Evolutionary conservation across 2,329 filamentous ascomycete species (phyloP).

Genomic region (Orbilia brochopaga): DNA sequence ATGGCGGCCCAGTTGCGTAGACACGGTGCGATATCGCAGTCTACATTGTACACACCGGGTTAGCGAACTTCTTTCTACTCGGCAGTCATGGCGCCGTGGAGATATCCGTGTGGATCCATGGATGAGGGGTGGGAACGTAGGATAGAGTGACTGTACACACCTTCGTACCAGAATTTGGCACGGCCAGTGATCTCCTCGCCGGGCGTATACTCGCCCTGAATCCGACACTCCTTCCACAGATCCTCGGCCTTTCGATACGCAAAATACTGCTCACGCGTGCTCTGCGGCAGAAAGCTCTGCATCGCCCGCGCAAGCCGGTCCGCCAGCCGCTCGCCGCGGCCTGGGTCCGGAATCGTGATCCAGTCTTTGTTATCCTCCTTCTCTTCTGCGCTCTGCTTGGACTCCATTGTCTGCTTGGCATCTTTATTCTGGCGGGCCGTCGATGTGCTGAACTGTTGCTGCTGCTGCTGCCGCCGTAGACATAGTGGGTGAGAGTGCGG

Average conservation of each 20-base stretch:
- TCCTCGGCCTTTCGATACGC: slow-evolving; percentile 39
- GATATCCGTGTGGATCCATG: too few species aligned
- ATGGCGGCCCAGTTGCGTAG: slow-evolving; percentile 97
- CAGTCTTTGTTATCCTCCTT: neutral
- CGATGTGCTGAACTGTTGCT: slow-evolving; percentile 4
- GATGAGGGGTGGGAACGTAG: neutral
- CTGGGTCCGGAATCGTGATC: slow-evolving; percentile 2
- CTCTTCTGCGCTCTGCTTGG: neutral
- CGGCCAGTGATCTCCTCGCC: slow-evolving; percentile 83
- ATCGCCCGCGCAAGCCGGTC: slow-evolving; percentile 25
- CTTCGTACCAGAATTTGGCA: slow-evolving; percentile 79
- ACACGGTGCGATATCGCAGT: slow-evolving; percentile 78
- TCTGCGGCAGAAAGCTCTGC: slow-evolving; percentile 22
- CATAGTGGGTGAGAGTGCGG: neutral
- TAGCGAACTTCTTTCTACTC: too few species aligned
- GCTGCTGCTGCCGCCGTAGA: slow-evolving; percentile 3
- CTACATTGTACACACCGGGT: slow-evolving; percentile 62
- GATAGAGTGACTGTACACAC: slow-evolving; percentile 62
- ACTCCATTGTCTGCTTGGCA: neutral
- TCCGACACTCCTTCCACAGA: slow-evolving; percentile 37
- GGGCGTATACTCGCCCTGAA: slow-evolving; percentile 56
- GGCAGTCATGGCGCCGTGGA: too few species aligned
- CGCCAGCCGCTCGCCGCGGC: neutral
- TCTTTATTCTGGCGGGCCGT: slow-evolving; percentile 8
- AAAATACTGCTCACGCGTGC: slow-evolving; percentile 42